Conservation (phyloP, 805 yeast genomes). For the Teunomyces funiuensis region DNA sequence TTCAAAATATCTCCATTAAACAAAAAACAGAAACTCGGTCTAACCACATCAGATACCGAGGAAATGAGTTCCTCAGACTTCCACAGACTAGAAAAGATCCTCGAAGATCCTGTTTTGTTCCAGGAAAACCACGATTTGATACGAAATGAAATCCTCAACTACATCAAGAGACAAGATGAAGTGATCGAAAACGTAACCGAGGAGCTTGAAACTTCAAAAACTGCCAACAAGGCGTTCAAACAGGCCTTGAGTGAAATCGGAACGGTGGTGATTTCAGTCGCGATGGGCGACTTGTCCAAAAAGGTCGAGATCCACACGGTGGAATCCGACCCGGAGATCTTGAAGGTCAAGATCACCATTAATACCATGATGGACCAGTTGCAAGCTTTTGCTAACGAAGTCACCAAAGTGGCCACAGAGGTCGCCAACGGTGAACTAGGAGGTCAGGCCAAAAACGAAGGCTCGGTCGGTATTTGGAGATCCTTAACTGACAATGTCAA, state of each 20-base stretch:
- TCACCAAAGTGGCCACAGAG: conserved; percentile 82
- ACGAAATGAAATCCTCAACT: conserved; percentile 30
- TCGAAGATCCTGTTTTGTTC: conserved; percentile 40
- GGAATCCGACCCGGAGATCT: conserved; percentile 76
- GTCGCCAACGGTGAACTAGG: conserved; percentile 90
- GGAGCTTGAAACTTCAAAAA: conserved; percentile 35
- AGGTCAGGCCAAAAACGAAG: conserved; percentile 82
- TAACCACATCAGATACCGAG: neutral
- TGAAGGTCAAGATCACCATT: conserved; percentile 76
- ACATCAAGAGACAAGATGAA: conserved; percentile 30
- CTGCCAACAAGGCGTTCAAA: conserved; percentile 69
- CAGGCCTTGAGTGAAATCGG: conserved; percentile 78
- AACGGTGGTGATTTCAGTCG: conserved; percentile 83
- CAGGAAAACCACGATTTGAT: conserved; percentile 26
- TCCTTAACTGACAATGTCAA: conserved; percentile 81
- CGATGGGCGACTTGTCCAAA: conserved; percentile 83
- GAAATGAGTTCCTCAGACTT: conserved; percentile 33
- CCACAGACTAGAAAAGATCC: conserved; percentile 33
- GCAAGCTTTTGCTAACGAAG: conserved; percentile 78
- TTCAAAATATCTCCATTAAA: neutral
- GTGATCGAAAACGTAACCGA: conserved; percentile 24
- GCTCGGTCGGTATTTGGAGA: conserved; percentile 88
- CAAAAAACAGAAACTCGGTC: neutral
- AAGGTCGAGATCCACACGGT: conserved; percentile 72
- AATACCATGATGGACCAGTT: conserved; percentile 88